Evolutionary conservation across 768 basidiomycete species (phyloP).

Genomic region (Auricularia heimuer): DNA sequence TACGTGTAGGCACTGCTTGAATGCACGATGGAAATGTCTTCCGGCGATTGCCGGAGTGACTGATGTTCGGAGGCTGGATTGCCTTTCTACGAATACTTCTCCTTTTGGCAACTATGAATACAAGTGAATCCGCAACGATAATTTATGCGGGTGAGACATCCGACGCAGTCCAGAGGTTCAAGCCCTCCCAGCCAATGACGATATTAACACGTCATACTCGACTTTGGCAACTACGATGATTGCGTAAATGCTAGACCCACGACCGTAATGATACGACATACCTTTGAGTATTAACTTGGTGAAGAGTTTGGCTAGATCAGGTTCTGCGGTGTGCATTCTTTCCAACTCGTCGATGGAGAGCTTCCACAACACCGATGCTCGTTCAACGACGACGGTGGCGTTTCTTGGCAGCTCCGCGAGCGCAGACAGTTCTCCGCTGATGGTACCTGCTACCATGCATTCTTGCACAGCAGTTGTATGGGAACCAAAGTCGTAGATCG

Average conservation of each 20-base stretch:
- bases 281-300: constrained; percentile 65
- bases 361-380: constrained; percentile 72
- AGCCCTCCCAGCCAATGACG: constrained; percentile 40
- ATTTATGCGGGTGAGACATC: neutral
- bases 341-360: constrained; percentile 50
- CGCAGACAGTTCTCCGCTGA: constrained; percentile 86
- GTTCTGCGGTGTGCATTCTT: constrained; percentile 55
- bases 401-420: constrained; percentile 73
- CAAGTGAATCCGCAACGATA: too few relatives aligned
- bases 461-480: constrained; percentile 63
- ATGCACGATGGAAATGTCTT: too few relatives aligned
- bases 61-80: too few relatives aligned
- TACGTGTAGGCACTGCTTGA: too few relatives aligned
- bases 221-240: constrained; percentile 45
- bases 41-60: too few relatives aligned
- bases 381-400: constrained; percentile 76
- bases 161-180: neutral
- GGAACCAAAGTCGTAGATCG: constrained; percentile 69
- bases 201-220: constrained; percentile 51
- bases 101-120: too few relatives aligned
- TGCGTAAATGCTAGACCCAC: neutral
- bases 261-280: constrained; percentile 22
- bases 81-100: too few relatives aligned
- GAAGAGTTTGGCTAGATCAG: constrained; percentile 55
- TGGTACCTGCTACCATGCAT: constrained; percentile 87